phyloP scores from a whole-genome alignment of 2,329 filamentous ascomycete species.

The Lecanicillium sp. region DNA sequence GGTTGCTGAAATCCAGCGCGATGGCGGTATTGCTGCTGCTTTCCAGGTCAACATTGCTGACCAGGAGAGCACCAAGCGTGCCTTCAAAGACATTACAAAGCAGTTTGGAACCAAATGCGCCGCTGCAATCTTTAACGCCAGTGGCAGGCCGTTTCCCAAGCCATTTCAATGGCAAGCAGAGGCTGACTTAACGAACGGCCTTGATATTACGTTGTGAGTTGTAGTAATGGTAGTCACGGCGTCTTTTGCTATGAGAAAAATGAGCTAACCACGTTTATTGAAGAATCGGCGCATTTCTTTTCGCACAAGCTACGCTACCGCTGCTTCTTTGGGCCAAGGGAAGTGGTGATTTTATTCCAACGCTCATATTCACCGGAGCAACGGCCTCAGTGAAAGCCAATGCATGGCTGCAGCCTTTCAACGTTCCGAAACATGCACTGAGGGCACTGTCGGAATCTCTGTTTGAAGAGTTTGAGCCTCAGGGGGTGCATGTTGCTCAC shows the following conservation, averaged over 20 bases:
- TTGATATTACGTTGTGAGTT: slow-evolving; percentile 5
- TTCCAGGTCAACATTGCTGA: slow-evolving; percentile 5
- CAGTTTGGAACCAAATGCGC: slow-evolving; percentile 3
- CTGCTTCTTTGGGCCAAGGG: slow-evolving; percentile 1
- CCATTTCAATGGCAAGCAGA: slow-evolving; percentile 8
- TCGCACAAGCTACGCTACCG: slow-evolving; percentile 4
- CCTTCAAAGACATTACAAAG: slow-evolving; percentile 1
- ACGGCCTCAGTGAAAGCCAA: slow-evolving; percentile 9
- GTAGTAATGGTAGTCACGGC: not conserved
- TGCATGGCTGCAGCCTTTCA: slow-evolving; percentile 8
- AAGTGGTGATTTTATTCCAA: not conserved
- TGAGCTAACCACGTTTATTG: not conserved
- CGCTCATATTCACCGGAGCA: slow-evolving; percentile 7
- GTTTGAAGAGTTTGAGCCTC: slow-evolving; percentile 5
- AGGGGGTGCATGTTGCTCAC: slow-evolving; percentile 8
- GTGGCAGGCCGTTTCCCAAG: slow-evolving; percentile 8
- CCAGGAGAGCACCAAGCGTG: not conserved
- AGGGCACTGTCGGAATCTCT: slow-evolving; percentile 1
- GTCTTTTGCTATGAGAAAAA: not conserved
- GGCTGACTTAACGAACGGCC: slow-evolving; percentile 1
- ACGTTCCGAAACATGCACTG: slow-evolving; percentile 6
- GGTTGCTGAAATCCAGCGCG: slow-evolving; percentile 5
- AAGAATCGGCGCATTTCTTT: slow-evolving; percentile 6
- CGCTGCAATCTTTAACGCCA: slow-evolving; percentile 9
- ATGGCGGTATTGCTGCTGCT: slow-evolving; percentile 5